Conservation (phyloP, 768 basidiomycete genomes). For the Suillus subaureus region DNA sequence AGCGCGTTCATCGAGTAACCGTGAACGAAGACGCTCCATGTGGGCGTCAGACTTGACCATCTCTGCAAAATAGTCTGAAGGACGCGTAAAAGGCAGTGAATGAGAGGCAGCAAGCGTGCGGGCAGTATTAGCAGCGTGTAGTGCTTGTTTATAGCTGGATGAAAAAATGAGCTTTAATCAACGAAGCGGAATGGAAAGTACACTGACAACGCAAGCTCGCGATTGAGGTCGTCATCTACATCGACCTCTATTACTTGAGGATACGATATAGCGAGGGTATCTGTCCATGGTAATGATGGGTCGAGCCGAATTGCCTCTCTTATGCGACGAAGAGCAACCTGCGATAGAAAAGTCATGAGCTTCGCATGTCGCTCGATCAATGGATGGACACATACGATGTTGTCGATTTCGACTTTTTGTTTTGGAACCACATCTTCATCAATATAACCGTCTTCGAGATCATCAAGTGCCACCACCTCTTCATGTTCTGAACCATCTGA, state of each 20-base stretch:
- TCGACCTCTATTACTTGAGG: slow-evolving; percentile 75
- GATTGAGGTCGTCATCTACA: slow-evolving; percentile 86
- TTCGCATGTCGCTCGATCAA: not conserved
- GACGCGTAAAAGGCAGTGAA: slow-evolving; percentile 86
- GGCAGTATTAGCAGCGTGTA: slow-evolving; percentile 79
- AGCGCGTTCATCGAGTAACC: slow-evolving; percentile 85
- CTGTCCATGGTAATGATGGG: slow-evolving; percentile 78
- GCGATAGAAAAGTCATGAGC: not conserved
- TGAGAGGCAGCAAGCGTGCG: slow-evolving; percentile 76
- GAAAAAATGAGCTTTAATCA: not conserved
- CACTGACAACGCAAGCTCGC: slow-evolving; percentile 89
- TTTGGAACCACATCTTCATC: slow-evolving; percentile 83
- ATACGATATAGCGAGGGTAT: slow-evolving; percentile 73
- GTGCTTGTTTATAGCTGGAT: slow-evolving; percentile 91
- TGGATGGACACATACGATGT: slow-evolving; percentile 55
- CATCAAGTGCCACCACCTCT: slow-evolving; percentile 64
- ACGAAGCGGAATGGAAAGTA: not conserved
- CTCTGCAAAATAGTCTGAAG: slow-evolving; percentile 94
- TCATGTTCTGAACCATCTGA: slow-evolving; percentile 33
- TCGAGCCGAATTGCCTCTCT: slow-evolving; percentile 77
- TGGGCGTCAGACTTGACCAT: slow-evolving; percentile 98
- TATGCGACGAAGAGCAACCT: slow-evolving; percentile 83
- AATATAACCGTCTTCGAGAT: slow-evolving; percentile 58
- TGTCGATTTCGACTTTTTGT: slow-evolving; percentile 77
- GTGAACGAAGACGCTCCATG: slow-evolving; percentile 95